phyloP scores from a whole-genome alignment of 257 asterid species.

The Leonotis leonurus region DNA sequence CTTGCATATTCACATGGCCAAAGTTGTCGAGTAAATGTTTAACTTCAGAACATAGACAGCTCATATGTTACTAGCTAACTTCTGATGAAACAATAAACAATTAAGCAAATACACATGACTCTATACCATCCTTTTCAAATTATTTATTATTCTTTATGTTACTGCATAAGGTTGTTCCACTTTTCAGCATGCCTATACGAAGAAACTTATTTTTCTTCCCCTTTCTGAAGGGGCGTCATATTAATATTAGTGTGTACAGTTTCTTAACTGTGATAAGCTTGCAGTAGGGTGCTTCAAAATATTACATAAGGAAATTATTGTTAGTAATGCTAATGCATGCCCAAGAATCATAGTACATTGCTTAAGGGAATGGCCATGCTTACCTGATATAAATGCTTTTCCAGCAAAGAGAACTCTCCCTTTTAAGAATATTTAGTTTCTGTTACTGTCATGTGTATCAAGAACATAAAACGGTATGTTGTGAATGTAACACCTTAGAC shows the following conservation, averaged over 20 bases:
- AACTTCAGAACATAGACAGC: neutral
- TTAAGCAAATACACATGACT: neutral
- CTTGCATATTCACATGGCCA: neutral
- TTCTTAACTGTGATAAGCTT: neutral
- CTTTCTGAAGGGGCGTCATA: neutral
- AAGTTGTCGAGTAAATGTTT: slow-evolving; percentile 4
- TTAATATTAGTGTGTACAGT: neutral
- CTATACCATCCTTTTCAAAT: neutral
- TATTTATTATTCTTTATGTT: neutral
- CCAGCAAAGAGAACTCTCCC: neutral
- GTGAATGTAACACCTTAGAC: neutral
- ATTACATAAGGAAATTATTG: neutral
- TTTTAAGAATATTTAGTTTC: neutral
- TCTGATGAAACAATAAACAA: neutral
- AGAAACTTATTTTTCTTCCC: neutral
- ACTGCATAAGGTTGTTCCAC: neutral
- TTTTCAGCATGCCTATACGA: neutral
- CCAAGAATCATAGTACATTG: too few species aligned
- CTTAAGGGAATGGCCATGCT: neutral
- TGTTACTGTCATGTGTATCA: neutral
- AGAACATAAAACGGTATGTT: neutral
- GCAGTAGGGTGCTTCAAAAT: neutral
- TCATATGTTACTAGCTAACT: neutral
- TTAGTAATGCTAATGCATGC: neutral
- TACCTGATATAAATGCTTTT: neutral